Conservation (phyloP, 306 rosid genomes). For the Cajanus cajan region DNA sequence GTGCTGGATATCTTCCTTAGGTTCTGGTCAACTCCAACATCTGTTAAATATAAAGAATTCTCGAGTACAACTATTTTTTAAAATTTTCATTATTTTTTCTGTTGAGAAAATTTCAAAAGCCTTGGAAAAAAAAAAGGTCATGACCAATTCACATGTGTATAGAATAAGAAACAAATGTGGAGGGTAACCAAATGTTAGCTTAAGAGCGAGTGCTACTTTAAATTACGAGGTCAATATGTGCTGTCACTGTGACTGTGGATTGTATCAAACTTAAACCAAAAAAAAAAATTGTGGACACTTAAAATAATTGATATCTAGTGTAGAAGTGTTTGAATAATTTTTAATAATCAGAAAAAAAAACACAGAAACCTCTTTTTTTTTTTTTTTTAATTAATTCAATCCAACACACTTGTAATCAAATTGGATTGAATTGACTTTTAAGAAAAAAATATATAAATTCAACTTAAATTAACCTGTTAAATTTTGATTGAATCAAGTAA, state of each 20-base stretch:
- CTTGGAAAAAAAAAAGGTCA: not conserved
- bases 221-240: not conserved
- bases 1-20: not conserved
- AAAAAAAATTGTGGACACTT: too few species aligned
- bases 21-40: not conserved
- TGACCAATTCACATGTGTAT: not conserved
- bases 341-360: too few species aligned
- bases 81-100: not conserved
- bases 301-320: too few species aligned
- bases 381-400: too few species aligned
- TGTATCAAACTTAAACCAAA: not conserved
- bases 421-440: too few species aligned
- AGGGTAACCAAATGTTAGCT: not conserved
- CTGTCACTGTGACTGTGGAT: not conserved
- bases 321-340: too few species aligned
- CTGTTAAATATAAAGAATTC: not conserved
- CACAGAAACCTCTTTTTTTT: too few species aligned
- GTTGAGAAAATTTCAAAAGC: not conserved
- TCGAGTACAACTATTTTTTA: not conserved
- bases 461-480: too few species aligned
- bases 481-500: too few species aligned
- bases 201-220: not conserved
- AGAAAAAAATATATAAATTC: too few species aligned
- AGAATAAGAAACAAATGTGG: not conserved
- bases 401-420: too few species aligned